phyloP scores from a whole-genome alignment of 345 rosid genomes.

The Gossypioides kirkii region DNA sequence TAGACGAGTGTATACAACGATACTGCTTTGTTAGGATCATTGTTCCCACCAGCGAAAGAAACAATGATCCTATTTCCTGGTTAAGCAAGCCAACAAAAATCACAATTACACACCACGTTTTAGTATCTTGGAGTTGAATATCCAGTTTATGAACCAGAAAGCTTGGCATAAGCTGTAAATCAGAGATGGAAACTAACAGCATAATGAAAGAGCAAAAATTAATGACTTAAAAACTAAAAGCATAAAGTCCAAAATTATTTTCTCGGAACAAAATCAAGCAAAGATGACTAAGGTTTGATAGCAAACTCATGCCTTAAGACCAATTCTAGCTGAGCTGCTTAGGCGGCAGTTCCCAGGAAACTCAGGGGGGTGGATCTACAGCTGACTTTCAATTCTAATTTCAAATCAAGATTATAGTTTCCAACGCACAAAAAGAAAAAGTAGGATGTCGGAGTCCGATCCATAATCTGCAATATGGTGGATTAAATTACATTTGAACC shows the following conservation, averaged over 20 bases:
- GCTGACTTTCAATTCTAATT: not conserved
- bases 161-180: not conserved
- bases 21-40: constrained; percentile 86
- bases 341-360: constrained; percentile 3
- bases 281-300: not conserved
- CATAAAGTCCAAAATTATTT: not conserved
- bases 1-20: constrained; percentile 89
- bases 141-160: constrained; percentile 9
- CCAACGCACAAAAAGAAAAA: not conserved
- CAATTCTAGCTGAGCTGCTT: not conserved
- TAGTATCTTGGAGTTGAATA: not conserved
- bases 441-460: not conserved
- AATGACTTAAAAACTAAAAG: not conserved
- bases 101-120: not conserved
- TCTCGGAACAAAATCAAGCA: not conserved
- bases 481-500: not conserved
- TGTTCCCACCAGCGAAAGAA: constrained; percentile 19
- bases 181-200: not conserved
- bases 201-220: not conserved
- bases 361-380: not conserved
- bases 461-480: not conserved
- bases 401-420: not conserved
- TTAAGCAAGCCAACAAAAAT: constrained; percentile 2
- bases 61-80: not conserved
- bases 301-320: not conserved